Evolutionary conservation across 768 basidiomycete species (phyloP).

Genomic region (Amanita pallidorosea): DNA sequence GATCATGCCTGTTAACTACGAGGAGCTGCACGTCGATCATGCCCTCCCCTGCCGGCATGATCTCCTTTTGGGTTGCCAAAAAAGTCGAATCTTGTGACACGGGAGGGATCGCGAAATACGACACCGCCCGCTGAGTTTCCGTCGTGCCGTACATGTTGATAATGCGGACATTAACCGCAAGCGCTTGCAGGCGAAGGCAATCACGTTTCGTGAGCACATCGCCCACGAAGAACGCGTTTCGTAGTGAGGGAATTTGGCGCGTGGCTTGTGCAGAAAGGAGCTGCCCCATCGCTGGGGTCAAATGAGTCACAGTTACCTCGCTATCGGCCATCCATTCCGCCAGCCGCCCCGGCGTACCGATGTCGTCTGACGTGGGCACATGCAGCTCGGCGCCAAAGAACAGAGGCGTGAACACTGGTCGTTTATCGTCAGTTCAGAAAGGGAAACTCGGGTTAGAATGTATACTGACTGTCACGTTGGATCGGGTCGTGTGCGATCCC

Average conservation of each 20-base stretch:
- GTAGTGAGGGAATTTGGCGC: slow-evolving; percentile 78
- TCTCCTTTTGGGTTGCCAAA: slow-evolving; percentile 89
- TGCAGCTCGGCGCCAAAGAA: slow-evolving; percentile 95
- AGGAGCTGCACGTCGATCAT: slow-evolving; percentile 98
- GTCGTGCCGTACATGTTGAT: slow-evolving; percentile 99
- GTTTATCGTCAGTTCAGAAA: slow-evolving; percentile 1
- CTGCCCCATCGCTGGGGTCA: slow-evolving; percentile 99
- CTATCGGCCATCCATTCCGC: slow-evolving; percentile 98
- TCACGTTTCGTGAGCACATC: slow-evolving; percentile 98
- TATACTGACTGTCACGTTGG: slow-evolving; percentile 86
- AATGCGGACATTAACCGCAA: slow-evolving; percentile 87
- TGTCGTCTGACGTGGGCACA: slow-evolving; percentile 94
- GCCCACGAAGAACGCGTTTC: slow-evolving; percentile 97
- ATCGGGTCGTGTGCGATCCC: slow-evolving; percentile 99
- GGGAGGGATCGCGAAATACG: slow-evolving; percentile 89
- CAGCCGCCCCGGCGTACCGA: slow-evolving; percentile 90
- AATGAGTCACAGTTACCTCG: slow-evolving; percentile 88
- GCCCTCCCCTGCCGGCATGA: slow-evolving; percentile 94
- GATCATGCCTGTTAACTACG: slow-evolving; percentile 86
- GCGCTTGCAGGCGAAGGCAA: slow-evolving; percentile 85
- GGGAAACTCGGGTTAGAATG: neutral
- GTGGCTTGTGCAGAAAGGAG: slow-evolving; percentile 75
- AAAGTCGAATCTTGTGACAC: slow-evolving; percentile 80
- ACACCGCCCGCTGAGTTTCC: slow-evolving; percentile 97
- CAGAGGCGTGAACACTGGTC: slow-evolving; percentile 92